phyloP scores from a whole-genome alignment of 2,329 filamentous ascomycete genomes.

The Cercospora canescens region DNA sequence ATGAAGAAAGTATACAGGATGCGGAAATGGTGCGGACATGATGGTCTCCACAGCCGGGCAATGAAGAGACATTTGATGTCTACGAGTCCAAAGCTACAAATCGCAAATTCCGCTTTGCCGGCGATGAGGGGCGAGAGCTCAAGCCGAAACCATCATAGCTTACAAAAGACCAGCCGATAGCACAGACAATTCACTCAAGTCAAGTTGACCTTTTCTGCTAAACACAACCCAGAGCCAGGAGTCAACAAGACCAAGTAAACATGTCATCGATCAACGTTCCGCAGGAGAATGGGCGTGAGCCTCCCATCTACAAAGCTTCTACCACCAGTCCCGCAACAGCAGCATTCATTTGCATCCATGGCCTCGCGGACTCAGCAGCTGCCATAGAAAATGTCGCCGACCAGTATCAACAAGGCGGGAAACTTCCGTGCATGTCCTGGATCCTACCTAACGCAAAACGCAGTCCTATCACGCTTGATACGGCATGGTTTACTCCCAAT shows the following conservation, averaged over 20 bases:
- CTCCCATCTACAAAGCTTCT: constrained; percentile 38
- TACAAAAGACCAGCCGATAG: not conserved
- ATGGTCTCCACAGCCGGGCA: not conserved
- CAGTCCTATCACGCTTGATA: constrained; percentile 45
- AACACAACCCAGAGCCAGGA: no score
- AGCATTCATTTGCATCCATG: constrained; percentile 42
- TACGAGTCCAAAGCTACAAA: not conserved
- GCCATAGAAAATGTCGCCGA: constrained; percentile 45
- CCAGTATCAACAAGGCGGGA: constrained; percentile 48
- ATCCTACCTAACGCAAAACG: constrained; percentile 50
- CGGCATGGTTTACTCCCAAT: constrained; percentile 48
- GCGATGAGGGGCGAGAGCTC: not conserved
- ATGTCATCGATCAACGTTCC: not conserved
- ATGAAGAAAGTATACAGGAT: no score
- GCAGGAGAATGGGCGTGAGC: not conserved
- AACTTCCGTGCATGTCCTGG: constrained; percentile 50
- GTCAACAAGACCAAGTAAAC: not conserved
- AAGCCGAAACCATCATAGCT: not conserved
- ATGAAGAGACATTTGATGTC: not conserved
- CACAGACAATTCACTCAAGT: not conserved
- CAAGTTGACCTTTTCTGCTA: not conserved
- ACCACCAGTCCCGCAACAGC: constrained; percentile 36
- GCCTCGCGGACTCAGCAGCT: constrained; percentile 47
- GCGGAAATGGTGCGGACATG: not conserved
- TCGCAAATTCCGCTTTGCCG: not conserved